Percentiles rank a stretch among this genome's conserved stretches.
Conservation (phyloP, 768 basidiomycete species). For the Lactarius quietus region DNA sequence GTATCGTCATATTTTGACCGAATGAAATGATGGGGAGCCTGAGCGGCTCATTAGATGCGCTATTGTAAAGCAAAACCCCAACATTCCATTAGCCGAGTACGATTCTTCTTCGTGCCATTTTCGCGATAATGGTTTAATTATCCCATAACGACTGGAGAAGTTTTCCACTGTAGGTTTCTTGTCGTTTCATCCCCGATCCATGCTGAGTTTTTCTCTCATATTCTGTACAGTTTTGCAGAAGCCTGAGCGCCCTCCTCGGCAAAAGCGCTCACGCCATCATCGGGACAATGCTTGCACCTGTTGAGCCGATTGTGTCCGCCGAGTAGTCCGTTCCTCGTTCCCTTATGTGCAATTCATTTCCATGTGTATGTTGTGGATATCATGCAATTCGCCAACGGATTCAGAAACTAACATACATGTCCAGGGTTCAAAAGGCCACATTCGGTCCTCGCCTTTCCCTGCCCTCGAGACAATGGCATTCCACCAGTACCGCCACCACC, state of each 20-base stretch:
- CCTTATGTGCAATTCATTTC: background rate
- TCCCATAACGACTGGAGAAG: background rate
- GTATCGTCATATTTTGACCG: background rate
- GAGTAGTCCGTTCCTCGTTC: too few relatives aligned
- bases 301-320: background rate
- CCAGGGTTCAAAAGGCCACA: background rate
- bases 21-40: background rate
- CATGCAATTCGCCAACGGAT: background rate
- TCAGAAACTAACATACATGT: background rate
- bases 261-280: too few relatives aligned
- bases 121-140: background rate
- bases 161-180: background rate
- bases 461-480: slow-evolving; percentile 4
- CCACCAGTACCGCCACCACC: slow-evolving; percentile 17
- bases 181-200: background rate
- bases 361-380: background rate
- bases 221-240: background rate
- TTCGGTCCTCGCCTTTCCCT: background rate
- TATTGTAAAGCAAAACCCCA: background rate
- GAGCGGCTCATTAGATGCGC: background rate
- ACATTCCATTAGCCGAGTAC: background rate
- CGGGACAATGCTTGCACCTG: background rate
- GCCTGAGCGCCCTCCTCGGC: background rate
- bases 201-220: background rate
- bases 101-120: background rate